Percentiles rank a stretch among this genome's conserved stretches.
Conservation (phyloP, 805 yeast genomes). For the Wickerhamiella lipophila region DNA sequence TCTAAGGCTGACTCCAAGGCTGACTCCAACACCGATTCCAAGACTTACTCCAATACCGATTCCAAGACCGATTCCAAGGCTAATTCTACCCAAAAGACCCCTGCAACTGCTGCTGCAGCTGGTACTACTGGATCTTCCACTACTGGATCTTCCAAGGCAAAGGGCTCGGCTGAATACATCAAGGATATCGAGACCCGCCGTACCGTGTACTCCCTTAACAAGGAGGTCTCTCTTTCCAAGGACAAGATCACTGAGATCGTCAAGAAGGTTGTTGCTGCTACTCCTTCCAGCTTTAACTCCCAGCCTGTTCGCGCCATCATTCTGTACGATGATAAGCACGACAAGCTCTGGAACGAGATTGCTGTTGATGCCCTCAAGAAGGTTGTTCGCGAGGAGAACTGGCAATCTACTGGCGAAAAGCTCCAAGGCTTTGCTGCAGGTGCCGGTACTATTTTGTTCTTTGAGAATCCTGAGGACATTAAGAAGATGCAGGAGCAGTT, state of each 20-base stretch:
- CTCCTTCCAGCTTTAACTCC: conserved; percentile 42
- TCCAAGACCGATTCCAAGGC: background rate
- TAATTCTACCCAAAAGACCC: background rate
- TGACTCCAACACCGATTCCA: background rate
- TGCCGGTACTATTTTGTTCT: conserved; percentile 38
- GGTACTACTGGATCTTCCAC: background rate
- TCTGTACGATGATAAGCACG: conserved; percentile 36
- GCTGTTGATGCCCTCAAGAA: conserved; percentile 28
- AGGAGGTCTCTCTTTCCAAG: conserved; percentile 34
- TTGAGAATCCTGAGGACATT: conserved; percentile 34
- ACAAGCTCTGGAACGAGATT: conserved; percentile 33
- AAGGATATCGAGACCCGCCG: conserved; percentile 32
- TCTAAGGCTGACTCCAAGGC: conserved; percentile 1
- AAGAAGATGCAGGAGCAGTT: conserved; percentile 33
- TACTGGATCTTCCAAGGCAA: background rate
- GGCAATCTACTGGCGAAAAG: conserved; percentile 33
- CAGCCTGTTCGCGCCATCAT: conserved; percentile 40
- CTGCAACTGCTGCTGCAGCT: background rate
- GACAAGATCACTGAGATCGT: conserved; percentile 33
- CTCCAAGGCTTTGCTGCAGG: conserved; percentile 35
- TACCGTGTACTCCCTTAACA: conserved; percentile 36
- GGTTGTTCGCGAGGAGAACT: conserved; percentile 28
- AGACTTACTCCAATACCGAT: background rate
- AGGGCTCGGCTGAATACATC: conserved; percentile 6
- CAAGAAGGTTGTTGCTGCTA: conserved; percentile 35